Evolutionary conservation across 2,329 filamentous ascomycete genomes (phyloP), one percentile per base, ranked within the genome.

Genomic region (Daldinia sp.): DNA sequence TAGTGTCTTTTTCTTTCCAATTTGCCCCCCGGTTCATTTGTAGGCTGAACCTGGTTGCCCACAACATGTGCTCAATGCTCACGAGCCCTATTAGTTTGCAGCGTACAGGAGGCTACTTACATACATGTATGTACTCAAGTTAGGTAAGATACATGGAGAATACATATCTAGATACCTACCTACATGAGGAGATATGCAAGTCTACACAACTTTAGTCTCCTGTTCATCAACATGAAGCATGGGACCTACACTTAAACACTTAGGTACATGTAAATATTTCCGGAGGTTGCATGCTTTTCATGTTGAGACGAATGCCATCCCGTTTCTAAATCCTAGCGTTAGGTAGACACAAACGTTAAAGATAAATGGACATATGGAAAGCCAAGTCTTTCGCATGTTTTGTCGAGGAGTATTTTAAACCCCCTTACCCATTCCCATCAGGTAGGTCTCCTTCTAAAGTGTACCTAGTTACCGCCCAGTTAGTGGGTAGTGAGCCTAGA

Each of bases 221-320:
- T 42, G 37, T 61, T 67, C 65, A 63, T 67, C 65, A 67, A 63
- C 48, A 56, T 60, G 65, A 67, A 63, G 65, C 65, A 39, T 23
- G 20, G 20, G 20, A 56, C 54, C 23, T 44, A 54, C 59, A 56
- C 37, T 23, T 23, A 23, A 23, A 23, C 20, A 23, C 13, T 53
- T 35, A 7, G 33, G 7, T 35, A 65, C 33, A 60, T 65, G 51
- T 58, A 61, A 64, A 57, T 51, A 51, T 59, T 63, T 62, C 59
- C 54, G 39, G 37, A 42, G 23, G 35, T 50, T 50, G n/a, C 23
- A 30, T 63, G 30, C 20, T 23, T 28, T 50, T 42, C 53, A 57
- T 42, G 7, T 39, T 62, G 57, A 51, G 46, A 58, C 39, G 33
- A 69, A 39, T 64, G 63, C 33, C 51, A 67, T 67, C 50, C 33